A percentile compares a stretch with the other conserved stretches of the same genome.
Conservation (phyloP, 2,329 filamentous ascomycete species). For the Trematosphaeria pertusa region DNA sequence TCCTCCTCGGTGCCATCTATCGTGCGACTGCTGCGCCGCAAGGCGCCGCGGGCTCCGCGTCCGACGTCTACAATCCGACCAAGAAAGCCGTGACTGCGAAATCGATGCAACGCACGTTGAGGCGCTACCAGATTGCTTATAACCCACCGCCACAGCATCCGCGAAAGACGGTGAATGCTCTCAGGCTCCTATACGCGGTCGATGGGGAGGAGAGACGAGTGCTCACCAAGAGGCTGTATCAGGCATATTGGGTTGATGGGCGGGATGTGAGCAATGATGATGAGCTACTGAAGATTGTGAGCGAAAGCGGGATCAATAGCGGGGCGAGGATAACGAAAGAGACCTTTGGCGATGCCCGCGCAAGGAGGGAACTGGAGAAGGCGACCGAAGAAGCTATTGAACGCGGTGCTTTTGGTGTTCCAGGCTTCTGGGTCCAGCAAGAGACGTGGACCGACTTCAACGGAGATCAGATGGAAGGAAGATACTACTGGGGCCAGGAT, state of each 20-base stretch:
- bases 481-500: slow-evolving; percentile 47
- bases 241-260: slow-evolving; percentile 43
- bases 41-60: slow-evolving; percentile 43
- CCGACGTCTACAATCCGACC: slow-evolving; percentile 43
- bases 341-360: slow-evolving; percentile 24
- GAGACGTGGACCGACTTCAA: slow-evolving; percentile 25
- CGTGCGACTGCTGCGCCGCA: slow-evolving; percentile 44
- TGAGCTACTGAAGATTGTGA: slow-evolving; percentile 31
- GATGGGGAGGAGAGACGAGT: slow-evolving; percentile 24
- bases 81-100: slow-evolving; percentile 38
- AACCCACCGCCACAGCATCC: slow-evolving; percentile 42
- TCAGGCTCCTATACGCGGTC: slow-evolving; percentile 35
- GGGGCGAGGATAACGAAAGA: slow-evolving; percentile 10
- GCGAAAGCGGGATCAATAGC: slow-evolving; percentile 30
- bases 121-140: slow-evolving; percentile 36
- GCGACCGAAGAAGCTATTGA: slow-evolving; percentile 38
- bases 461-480: slow-evolving; percentile 20
- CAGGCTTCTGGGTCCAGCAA: slow-evolving; percentile 42
- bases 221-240: slow-evolving; percentile 35
- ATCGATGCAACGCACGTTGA: slow-evolving; percentile 40
- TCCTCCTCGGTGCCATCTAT: slow-evolving; percentile 46
- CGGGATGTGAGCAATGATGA: slow-evolving; percentile 32
- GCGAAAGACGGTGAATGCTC: slow-evolving; percentile 41
- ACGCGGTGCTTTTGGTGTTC: slow-evolving; percentile 44
- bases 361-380: slow-evolving; percentile 32